Evolutionary conservation across 495 filamentous ascomycete species (phyloP).

Genomic region (Copromyces sp.): DNA sequence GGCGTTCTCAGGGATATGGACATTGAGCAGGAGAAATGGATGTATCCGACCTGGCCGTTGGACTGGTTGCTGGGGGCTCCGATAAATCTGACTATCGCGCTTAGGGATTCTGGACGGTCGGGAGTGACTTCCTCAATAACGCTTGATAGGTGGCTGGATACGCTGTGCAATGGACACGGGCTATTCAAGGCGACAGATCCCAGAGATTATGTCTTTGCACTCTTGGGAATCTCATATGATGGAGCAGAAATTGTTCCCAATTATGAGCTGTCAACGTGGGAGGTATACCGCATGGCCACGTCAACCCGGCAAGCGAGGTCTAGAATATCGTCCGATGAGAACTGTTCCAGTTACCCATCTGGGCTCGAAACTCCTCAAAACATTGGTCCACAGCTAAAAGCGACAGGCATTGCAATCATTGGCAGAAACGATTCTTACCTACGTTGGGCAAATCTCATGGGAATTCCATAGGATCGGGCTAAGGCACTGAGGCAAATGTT

Average conservation of each 20-base stretch:
- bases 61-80: no score
- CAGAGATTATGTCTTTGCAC: neutral
- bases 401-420: no score
- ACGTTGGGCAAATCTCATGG: neutral
- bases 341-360: no score
- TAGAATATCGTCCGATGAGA: neutral
- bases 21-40: no score
- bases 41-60: neutral
- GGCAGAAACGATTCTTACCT: neutral
- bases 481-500: no score
- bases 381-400: no score
- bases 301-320: neutral
- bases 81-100: no score
- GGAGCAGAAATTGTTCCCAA: neutral
- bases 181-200: neutral
- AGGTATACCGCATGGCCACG: neutral
- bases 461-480: neutral
- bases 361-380: no score
- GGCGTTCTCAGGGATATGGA: no score
- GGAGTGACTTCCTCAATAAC: neutral
- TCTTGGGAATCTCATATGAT: neutral
- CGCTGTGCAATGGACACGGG: rapidly evolving
- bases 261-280: neutral
- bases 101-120: no score
- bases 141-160: neutral